phyloP scores from a whole-genome alignment of 768 basidiomycete genomes.

The Podaxis pistillaris region DNA sequence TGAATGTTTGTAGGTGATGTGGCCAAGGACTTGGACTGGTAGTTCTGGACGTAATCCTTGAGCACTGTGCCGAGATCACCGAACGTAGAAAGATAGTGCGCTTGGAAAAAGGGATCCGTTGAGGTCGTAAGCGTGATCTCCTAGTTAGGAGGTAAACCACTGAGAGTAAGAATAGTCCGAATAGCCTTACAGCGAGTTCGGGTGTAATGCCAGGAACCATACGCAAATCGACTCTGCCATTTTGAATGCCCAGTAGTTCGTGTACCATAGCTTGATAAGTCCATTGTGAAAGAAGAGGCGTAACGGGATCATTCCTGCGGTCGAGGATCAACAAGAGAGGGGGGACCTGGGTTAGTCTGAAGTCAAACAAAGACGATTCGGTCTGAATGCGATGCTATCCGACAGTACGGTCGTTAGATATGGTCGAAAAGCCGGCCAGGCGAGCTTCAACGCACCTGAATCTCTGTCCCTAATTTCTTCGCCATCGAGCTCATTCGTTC shows the following conservation, averaged over 20 bases:
- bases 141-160: slow-evolving; percentile 36
- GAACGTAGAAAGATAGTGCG: slow-evolving; percentile 89
- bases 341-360: slow-evolving; percentile 82
- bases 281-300: slow-evolving; percentile 95
- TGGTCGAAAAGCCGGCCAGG: not conserved
- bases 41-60: slow-evolving; percentile 91
- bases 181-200: slow-evolving; percentile 70
- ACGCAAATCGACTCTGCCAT: slow-evolving; percentile 85
- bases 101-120: slow-evolving; percentile 93
- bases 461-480: slow-evolving; percentile 81
- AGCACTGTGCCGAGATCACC: slow-evolving; percentile 93
- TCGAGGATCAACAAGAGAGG: slow-evolving; percentile 92
- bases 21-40: slow-evolving; percentile 79
- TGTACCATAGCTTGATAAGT: slow-evolving; percentile 99
- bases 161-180: not conserved
- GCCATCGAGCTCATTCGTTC: slow-evolving; percentile 94
- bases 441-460: slow-evolving; percentile 56
- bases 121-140: slow-evolving; percentile 91
- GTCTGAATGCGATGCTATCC: slow-evolving; percentile 73
- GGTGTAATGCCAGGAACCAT: slow-evolving; percentile 82
- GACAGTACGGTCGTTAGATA: slow-evolving; percentile 4
- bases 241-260: slow-evolving; percentile 89
- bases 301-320: slow-evolving; percentile 95
- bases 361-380: slow-evolving; percentile 87
- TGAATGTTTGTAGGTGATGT: slow-evolving; percentile 81